Conservation (phyloP, 208 protist genomes). For the Acanthamoeba royreba region DNA sequence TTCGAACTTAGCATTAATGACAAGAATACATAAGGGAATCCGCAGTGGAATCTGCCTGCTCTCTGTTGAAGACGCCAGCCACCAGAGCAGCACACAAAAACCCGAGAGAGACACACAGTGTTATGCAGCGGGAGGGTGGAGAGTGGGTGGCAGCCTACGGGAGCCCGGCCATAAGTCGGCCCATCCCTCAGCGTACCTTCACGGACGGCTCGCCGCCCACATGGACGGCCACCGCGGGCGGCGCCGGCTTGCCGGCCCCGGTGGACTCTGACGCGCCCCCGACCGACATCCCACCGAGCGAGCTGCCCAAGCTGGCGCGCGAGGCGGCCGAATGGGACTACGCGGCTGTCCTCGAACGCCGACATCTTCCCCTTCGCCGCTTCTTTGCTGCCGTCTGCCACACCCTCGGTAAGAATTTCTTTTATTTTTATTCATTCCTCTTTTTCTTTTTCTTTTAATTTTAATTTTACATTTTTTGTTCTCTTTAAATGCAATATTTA, state of each 20-base stretch:
- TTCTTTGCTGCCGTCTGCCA: neutral
- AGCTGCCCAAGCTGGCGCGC: conserved; percentile 6
- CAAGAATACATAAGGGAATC: no score
- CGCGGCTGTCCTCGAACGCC: neutral
- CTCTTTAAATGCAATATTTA: no score
- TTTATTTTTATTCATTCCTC: neutral
- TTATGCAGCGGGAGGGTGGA: neutral
- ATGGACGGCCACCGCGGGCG: no score
- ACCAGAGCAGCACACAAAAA: no score
- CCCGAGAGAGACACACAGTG: no score
- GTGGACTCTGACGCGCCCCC: conserved; percentile 33
- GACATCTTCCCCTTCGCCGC: neutral
- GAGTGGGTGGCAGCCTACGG: conserved; percentile 41
- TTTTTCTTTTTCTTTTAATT: neutral
- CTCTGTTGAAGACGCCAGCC: no score
- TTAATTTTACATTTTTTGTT: no score
- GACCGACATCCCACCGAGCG: neutral
- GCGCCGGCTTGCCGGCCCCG: no score
- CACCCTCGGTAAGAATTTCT: neutral
- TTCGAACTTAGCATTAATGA: no score
- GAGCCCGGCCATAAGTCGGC: neutral
- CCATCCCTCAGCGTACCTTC: neutral
- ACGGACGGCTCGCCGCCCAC: neutral
- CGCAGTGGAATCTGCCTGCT: no score
- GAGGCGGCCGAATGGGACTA: conserved; percentile 35